These are phyloP conservation scores for Dujonia santamariae DNA, from an alignment of 1,139 yeast species.

Conservation along the genomic window DNA sequence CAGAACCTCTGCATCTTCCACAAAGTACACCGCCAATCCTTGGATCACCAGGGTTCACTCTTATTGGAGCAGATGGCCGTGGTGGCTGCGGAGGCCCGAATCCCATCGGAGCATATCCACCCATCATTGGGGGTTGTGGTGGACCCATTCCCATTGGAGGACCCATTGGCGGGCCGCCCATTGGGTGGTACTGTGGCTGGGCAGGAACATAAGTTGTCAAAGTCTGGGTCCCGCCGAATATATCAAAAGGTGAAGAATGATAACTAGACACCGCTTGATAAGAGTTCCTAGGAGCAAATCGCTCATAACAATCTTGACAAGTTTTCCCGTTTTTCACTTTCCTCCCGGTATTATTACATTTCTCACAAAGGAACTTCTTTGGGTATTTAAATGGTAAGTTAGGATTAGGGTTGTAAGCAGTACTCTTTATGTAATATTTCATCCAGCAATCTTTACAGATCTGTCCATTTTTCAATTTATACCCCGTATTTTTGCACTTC, in stretches of 20 bases:
- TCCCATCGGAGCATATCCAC: conserved; percentile 7
- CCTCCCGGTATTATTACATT: conserved; percentile 75
- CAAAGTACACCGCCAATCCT: conserved; percentile 77
- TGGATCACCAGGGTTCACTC: conserved; percentile 80
- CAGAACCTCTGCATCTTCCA: conserved; percentile 75
- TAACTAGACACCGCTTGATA: too few species aligned
- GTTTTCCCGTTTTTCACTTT: conserved; percentile 60
- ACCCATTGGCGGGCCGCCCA: conserved; percentile 4
- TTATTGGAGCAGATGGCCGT: conserved; percentile 27
- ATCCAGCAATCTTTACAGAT: conserved; percentile 39
- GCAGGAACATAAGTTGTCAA: conserved; percentile 10
- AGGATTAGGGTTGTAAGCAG: conserved; percentile 41
- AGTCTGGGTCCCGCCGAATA: conserved; percentile 17
- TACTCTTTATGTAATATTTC: conserved; percentile 22
- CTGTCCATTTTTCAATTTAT: conserved; percentile 25
- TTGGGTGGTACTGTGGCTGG: conserved; percentile 7
- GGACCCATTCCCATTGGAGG: too few species aligned
- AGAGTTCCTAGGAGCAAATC: conserved; percentile 49
- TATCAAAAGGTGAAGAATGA: conserved; percentile 11
- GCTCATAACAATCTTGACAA: conserved; percentile 72
- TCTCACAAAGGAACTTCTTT: conserved; percentile 54
- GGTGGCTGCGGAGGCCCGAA: conserved; percentile 8
- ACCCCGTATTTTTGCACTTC: conserved; percentile 44
- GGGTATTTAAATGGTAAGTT: conserved; percentile 55
- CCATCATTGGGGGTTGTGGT: conserved; percentile 7